Percentiles rank a stretch among this genome's conserved stretches.
These are phyloP conservation scores for Lumnitzera littorea DNA, from an alignment of 345 rosid species.

Conservation along the genomic window DNA sequence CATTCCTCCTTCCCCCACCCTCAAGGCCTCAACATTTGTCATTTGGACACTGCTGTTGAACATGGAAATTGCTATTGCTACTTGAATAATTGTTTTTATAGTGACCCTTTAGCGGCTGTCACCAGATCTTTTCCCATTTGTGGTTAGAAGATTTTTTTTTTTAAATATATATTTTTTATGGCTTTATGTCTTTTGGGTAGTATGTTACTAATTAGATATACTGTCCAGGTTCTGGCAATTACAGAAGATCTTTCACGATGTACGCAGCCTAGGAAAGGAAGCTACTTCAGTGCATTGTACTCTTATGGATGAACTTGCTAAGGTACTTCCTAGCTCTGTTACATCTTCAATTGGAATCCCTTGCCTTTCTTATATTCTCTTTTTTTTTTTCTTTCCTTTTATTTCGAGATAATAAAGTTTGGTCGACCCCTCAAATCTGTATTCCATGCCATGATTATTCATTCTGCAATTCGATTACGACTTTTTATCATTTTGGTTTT, in stretches of 20 bases:
- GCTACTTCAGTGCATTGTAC: conserved; percentile 62
- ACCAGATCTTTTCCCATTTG: too few species aligned
- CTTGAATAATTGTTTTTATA: too few species aligned
- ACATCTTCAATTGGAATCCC: neutral
- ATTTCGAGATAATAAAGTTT: neutral
- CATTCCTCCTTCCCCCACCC: too few species aligned
- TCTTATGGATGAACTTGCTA: conserved; percentile 71
- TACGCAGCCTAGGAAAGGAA: conserved; percentile 78
- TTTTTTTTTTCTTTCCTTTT: conserved; percentile 4
- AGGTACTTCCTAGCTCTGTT: conserved; percentile 33
- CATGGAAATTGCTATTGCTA: too few species aligned
- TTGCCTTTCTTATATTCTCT: conserved; percentile 7
- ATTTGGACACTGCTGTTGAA: too few species aligned
- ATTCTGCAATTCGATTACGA: conserved; percentile 1
- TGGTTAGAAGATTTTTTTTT: conserved; percentile 18
- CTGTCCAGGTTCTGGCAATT: conserved; percentile 70
- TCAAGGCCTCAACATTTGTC: too few species aligned
- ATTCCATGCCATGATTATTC: neutral
- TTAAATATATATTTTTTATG: conserved; percentile 6
- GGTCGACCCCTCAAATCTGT: too few species aligned
- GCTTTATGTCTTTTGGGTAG: neutral
- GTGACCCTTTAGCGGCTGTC: too few species aligned
- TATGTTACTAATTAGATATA: conserved; percentile 26
- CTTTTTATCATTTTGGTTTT: neutral
- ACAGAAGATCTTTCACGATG: conserved; percentile 85